Base-by-base conservation (phyloP, 2,329 filamentous ascomycete genomes). In the Penicillium sp. region DNA sequence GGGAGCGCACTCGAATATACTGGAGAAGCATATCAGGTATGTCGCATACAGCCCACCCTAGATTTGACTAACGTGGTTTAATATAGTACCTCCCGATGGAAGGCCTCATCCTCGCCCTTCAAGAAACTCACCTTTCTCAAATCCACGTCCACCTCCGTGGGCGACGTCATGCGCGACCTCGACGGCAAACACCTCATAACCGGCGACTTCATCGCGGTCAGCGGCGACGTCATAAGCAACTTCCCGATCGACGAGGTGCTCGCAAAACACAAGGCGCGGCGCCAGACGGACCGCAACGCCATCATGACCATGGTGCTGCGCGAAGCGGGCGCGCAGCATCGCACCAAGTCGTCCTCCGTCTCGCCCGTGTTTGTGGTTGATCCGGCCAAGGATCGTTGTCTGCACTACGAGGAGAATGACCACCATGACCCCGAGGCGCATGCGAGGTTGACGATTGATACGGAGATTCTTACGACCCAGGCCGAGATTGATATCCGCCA, bases 231-330 rank as follows among this genome's bases (percentile, higher is more conserved):
- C 24, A 86, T 99, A 50, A 90, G 91, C 62, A 97, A 97, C 68
- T 78, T 97, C 56, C 83, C 88, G 18, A 85, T 99, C n/a, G 90
- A 93, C 60, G 79, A 80, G 48, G 88, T 89, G 8, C 77, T 99
- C 52, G 84, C 86, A 3, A 86, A 85, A 53, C 94, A 99, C 71
- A 85, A 90, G 59, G 87, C 87, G 55, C 87, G 94, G 58, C 85
- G 91, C 59, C 83, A 87, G 67, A 85, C 86, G 54, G 91, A 95
- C 76, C 93, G 94, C 66, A 93, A 96, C 70, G 91, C 93, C 38
- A 96, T 97, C 74, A 97, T 99, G 94, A 99, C 94, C 3, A 89
- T 97, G 81, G 84, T 99, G 12, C 77, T 97, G 58, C 83, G 91
- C 47, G 88, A 92, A 69, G 89, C 87, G 8, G 90, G 90, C 47